Evolutionary conservation across 1,284 basidiomycete genomes (phyloP).

Genomic region (Baeospora myosura): DNA sequence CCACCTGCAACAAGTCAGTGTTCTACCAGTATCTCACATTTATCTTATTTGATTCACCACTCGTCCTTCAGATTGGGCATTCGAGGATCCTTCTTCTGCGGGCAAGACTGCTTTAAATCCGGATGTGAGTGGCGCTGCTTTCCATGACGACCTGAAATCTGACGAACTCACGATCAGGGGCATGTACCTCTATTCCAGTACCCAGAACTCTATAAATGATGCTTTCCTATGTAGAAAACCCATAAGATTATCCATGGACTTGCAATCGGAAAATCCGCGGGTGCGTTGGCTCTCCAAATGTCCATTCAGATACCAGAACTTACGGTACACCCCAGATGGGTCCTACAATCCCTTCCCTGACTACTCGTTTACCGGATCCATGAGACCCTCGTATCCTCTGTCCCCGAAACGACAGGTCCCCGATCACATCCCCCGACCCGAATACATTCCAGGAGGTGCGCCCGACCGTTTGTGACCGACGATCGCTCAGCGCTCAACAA

Average conservation of each 20-base stretch:
- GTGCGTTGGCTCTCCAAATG: not conserved
- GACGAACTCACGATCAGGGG: slow-evolving; percentile 31
- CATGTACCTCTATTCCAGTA: slow-evolving; percentile 19
- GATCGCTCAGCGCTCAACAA: slow-evolving; percentile 8
- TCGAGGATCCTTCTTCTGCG: slow-evolving; percentile 76
- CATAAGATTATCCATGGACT: slow-evolving; percentile 72
- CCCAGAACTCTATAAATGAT: not conserved
- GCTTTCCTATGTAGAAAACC: slow-evolving; percentile 50
- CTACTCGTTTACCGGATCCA: slow-evolving; percentile 60
- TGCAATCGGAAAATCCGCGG: slow-evolving; percentile 19
- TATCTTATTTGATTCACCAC: slow-evolving; percentile 4
- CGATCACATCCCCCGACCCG: slow-evolving; percentile 69
- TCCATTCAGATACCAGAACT: not conserved
- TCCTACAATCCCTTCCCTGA: slow-evolving; percentile 70
- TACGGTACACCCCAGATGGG: slow-evolving; percentile 1
- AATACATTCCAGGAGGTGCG: slow-evolving; percentile 71
- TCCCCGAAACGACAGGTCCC: slow-evolving; percentile 66
- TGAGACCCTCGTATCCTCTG: slow-evolving; percentile 73
- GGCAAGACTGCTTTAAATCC: slow-evolving; percentile 80
- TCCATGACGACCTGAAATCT: not conserved
- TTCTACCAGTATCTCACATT: slow-evolving; percentile 15
- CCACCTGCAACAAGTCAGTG: slow-evolving; percentile 71
- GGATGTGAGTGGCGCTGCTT: slow-evolving; percentile 51
- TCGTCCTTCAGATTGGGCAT: slow-evolving; percentile 57
- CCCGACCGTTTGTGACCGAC: slow-evolving; percentile 19